These are phyloP conservation scores for Clohesyomyces aquaticus DNA, from an alignment of 495 filamentous ascomycete genomes.

Conservation along the genomic window DNA sequence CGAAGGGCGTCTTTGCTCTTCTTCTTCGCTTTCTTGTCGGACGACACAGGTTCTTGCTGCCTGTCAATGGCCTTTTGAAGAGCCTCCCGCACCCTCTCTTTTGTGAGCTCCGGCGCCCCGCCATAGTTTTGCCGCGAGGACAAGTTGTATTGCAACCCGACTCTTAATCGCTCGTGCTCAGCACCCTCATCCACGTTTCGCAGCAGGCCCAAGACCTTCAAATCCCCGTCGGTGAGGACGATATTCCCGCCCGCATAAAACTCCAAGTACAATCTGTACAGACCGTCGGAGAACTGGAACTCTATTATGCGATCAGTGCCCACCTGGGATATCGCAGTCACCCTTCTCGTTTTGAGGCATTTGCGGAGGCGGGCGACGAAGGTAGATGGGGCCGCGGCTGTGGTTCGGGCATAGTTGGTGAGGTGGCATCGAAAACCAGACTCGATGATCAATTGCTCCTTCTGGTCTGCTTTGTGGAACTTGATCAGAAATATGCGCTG, in stretches of 20 bases:
- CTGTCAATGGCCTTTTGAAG: slow-evolving; percentile 67
- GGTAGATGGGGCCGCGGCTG: slow-evolving; percentile 76
- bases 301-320: slow-evolving; percentile 94
- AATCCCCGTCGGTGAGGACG: slow-evolving; percentile 80
- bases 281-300: slow-evolving; percentile 87
- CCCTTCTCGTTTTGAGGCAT: slow-evolving; percentile 79
- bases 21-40: slow-evolving; percentile 73
- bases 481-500: slow-evolving; percentile 93
- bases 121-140: slow-evolving; percentile 79
- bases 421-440: slow-evolving; percentile 96
- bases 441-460: slow-evolving; percentile 88
- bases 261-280: slow-evolving; percentile 85
- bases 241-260: slow-evolving; percentile 98
- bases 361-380: slow-evolving; percentile 88
- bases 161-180: slow-evolving; percentile 69
- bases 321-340: slow-evolving; percentile 80
- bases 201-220: slow-evolving; percentile 76
- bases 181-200: slow-evolving; percentile 80
- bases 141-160: slow-evolving; percentile 77
- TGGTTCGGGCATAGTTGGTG: slow-evolving; percentile 83
- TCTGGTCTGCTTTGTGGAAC: slow-evolving; percentile 79
- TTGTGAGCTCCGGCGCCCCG: slow-evolving; percentile 74
- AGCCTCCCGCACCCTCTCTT: slow-evolving; percentile 68
- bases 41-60: slow-evolving; percentile 52
- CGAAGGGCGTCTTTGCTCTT: slow-evolving; percentile 73